These are phyloP conservation scores for Gentiana dahurica DNA, from an alignment of 257 asterid species.

Conservation along the genomic window DNA sequence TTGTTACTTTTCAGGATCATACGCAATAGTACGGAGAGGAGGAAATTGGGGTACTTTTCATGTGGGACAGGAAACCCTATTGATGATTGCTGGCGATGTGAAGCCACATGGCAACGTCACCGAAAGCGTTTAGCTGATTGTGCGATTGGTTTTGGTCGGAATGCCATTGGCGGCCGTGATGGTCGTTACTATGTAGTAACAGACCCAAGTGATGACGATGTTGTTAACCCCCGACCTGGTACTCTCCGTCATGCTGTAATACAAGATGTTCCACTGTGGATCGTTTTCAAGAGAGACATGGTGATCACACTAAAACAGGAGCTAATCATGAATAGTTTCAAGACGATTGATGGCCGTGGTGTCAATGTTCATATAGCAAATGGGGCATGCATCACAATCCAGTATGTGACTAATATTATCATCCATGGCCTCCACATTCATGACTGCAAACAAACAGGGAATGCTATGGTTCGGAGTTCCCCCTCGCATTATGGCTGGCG, in stretches of 20 bases:
- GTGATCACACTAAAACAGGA: constrained; percentile 65
- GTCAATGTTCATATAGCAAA: constrained; percentile 64
- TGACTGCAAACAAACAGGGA: constrained; percentile 61
- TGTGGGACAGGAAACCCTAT: constrained; percentile 76
- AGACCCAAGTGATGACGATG: constrained; percentile 54
- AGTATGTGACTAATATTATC: constrained; percentile 62
- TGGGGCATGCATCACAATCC: constrained; percentile 66
- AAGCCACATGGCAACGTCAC: constrained; percentile 51
- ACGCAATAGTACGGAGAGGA: constrained; percentile 57
- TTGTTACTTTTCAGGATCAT: constrained; percentile 35
- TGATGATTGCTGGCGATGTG: constrained; percentile 95
- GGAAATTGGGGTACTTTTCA: constrained; percentile 67
- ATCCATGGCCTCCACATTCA: constrained; percentile 81
- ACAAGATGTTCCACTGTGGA: constrained; percentile 78
- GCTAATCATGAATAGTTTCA: constrained; percentile 78
- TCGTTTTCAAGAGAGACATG: constrained; percentile 76
- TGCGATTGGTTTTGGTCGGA: constrained; percentile 81
- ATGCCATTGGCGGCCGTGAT: constrained; percentile 74
- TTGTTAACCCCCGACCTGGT: constrained; percentile 70
- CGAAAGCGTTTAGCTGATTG: constrained; percentile 85
- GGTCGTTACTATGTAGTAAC: constrained; percentile 66
- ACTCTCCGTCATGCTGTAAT: constrained; percentile 87
- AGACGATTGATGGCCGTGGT: constrained; percentile 88
- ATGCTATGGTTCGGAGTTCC: constrained; percentile 84
- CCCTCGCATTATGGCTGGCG: constrained; percentile 74